Evolutionary conservation across 306 rosid species (phyloP).

Genomic region (Leucaena leucocephala): DNA sequence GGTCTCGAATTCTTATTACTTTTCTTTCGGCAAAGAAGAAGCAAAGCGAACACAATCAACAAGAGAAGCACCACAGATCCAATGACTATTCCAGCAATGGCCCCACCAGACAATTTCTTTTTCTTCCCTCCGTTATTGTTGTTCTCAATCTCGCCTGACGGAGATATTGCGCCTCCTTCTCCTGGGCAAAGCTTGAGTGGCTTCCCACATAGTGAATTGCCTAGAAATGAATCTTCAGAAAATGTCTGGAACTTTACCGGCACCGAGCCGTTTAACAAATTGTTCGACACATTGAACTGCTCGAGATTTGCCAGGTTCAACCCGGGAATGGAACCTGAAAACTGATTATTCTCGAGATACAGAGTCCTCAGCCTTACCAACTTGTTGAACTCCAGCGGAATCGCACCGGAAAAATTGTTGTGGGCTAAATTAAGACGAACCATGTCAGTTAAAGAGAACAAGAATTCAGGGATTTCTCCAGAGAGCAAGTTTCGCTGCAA

Average conservation of each 20-base stretch:
- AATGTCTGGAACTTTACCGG: slow-evolving; percentile 48
- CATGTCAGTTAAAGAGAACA: slow-evolving; percentile 42
- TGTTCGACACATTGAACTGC: slow-evolving; percentile 69
- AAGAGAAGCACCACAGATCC: slow-evolving; percentile 56
- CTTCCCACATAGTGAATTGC: slow-evolving; percentile 63
- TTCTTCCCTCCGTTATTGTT: slow-evolving; percentile 27
- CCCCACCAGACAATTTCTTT: slow-evolving; percentile 60
- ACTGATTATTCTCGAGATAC: slow-evolving; percentile 49
- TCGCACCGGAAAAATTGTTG: slow-evolving; percentile 62
- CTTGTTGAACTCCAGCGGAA: slow-evolving; percentile 39
- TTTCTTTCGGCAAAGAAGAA: slow-evolving; percentile 52
- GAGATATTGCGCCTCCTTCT: slow-evolving; percentile 32
- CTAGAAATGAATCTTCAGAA: slow-evolving; percentile 50
- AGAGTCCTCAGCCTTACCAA: slow-evolving; percentile 51
- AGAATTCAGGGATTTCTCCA: slow-evolving; percentile 48
- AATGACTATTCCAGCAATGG: slow-evolving; percentile 62
- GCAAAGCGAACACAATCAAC: slow-evolving; percentile 48
- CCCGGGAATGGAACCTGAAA: slow-evolving; percentile 50
- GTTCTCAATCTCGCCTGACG: slow-evolving; percentile 33
- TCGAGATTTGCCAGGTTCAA: slow-evolving; percentile 34
- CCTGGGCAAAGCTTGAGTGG: slow-evolving; percentile 56
- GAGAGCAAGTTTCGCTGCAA: slow-evolving; percentile 54
- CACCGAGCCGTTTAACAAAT: slow-evolving; percentile 61
- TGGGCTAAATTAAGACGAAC: slow-evolving; percentile 64
- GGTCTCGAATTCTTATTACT: slow-evolving; percentile 48